phyloP scores from a whole-genome alignment of 208 protist species.

The Leishmania tarentolae region DNA sequence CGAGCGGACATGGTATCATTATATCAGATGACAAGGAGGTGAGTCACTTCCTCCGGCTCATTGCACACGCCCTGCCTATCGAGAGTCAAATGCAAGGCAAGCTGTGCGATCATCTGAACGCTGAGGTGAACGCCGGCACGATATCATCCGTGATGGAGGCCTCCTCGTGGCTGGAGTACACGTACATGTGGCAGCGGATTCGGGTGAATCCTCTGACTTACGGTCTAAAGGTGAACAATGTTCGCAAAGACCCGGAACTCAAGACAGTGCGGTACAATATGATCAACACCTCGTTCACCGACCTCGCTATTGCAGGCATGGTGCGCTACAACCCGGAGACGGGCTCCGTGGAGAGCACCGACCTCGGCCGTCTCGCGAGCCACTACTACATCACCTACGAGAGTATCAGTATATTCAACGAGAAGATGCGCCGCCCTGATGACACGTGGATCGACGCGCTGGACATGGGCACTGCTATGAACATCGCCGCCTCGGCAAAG shows the following conservation, averaged over 20 bases:
- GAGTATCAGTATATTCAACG: conserved; percentile 96
- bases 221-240: conserved; percentile 92
- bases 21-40: conserved; percentile 98
- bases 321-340: conserved; percentile 97
- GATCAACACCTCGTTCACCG: conserved; percentile 93
- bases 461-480: conserved; percentile 92
- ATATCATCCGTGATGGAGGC: conserved; percentile 96
- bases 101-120: conserved; percentile 98
- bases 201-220: conserved; percentile 96
- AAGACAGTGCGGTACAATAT: conserved; percentile 93
- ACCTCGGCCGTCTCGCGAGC: conserved; percentile 96
- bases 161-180: conserved; percentile 97
- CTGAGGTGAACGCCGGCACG: conserved; percentile 97
- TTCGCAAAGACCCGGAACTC: conserved; percentile 92
- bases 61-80: conserved; percentile 96
- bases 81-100: conserved; percentile 94
- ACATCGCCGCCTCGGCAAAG: conserved; percentile 86
- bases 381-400: conserved; percentile 98
- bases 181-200: conserved; percentile 98
- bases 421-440: conserved; percentile 84
- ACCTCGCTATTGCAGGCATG: conserved; percentile 94
- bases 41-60: conserved; percentile 94
- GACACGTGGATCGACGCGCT: conserved; percentile 89
- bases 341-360: conserved; percentile 95
- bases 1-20: conserved; percentile 97